Evolutionary conservation across 83 land plant species (phyloP), one percentile per base, ranked within the genome.

Genomic region (Picea engelmannii): DNA sequence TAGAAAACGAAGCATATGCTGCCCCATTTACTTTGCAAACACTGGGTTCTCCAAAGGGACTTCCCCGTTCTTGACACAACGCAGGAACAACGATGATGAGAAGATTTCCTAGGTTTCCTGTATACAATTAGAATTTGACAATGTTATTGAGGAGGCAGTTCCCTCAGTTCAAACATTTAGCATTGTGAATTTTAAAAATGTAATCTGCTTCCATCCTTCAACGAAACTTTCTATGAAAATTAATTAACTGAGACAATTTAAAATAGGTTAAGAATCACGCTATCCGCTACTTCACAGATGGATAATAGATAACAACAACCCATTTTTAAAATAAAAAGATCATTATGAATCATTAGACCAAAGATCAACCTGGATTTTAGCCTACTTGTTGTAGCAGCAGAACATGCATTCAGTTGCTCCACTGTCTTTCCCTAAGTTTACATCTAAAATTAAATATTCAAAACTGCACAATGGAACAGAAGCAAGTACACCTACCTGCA

Each of bases 1-100:
- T 92, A 44, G 94, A 92, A 81, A 92, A 88, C 74, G 94, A 92
- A 23, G 83, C 90, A 66, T 92, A 90, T 16, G 94, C 86, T 40
- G 82, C 79, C 61, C 88, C 94, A 62, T 73, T 27, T 24, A 81
- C 55, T 62, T 80, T 44, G 79, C 95, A 92, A 55, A 63, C 67
- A 20, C 76, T 66, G 20, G 78, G 67, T 27, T 86, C 85, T 5
- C 92, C 91, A 71, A 92, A 92, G 40, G 89, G 91, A 70, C 83
- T 88, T 4, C 92, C 95, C n/a, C 84, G 47, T 77, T 92, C 88
- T 31, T 83, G 38, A 71, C 90, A 88, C 27, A 88, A 79, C 17
- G 85, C 81, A 55, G 87, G 87, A 52, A 88, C 52, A 35, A 88
- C 81, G 70, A 88, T 83, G 4, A 88, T 15, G 49, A 60, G 90